Evolutionary conservation across 2,329 filamentous ascomycete genomes (phyloP).

Genomic region (Elsinoe perseae): DNA sequence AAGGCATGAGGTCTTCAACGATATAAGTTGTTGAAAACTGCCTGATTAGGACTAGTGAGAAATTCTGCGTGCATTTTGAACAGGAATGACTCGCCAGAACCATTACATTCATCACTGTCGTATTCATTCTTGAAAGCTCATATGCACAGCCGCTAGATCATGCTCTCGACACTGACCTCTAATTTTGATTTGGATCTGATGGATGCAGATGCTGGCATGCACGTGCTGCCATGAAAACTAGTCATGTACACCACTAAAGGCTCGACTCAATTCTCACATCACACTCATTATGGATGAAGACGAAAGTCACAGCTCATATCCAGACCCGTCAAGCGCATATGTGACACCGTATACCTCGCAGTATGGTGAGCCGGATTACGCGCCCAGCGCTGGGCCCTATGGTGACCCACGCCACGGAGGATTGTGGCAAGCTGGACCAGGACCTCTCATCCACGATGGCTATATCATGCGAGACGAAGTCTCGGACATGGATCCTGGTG

Average conservation of each 20-base stretch:
- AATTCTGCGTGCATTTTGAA: too few relatives aligned
- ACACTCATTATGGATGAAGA: constrained; percentile 5
- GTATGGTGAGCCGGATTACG: neutral
- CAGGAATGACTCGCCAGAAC: too few relatives aligned
- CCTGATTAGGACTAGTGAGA: neutral
- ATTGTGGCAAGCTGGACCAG: constrained; percentile 12
- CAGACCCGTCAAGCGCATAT: constrained; percentile 6
- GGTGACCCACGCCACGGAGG: constrained; percentile 8
- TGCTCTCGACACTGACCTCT: neutral
- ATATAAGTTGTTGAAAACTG: too few relatives aligned
- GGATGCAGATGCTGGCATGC: too few relatives aligned
- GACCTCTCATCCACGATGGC: constrained; percentile 31
- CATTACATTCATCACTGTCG: too few relatives aligned
- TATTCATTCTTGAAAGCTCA: neutral
- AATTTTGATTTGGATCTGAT: neutral
- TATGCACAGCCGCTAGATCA: neutral
- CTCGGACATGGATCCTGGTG: constrained; percentile 28
- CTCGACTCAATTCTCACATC: neutral
- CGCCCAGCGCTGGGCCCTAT: neutral
- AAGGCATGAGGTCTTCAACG: too few relatives aligned
- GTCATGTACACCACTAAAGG: too few relatives aligned
- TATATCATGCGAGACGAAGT: constrained; percentile 33
- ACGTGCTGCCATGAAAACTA: too few relatives aligned
- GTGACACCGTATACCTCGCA: constrained; percentile 3
- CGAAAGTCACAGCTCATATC: neutral